phyloP scores from a whole-genome alignment of 2,329 filamentous ascomycete species.

The Penicillium freii region DNA sequence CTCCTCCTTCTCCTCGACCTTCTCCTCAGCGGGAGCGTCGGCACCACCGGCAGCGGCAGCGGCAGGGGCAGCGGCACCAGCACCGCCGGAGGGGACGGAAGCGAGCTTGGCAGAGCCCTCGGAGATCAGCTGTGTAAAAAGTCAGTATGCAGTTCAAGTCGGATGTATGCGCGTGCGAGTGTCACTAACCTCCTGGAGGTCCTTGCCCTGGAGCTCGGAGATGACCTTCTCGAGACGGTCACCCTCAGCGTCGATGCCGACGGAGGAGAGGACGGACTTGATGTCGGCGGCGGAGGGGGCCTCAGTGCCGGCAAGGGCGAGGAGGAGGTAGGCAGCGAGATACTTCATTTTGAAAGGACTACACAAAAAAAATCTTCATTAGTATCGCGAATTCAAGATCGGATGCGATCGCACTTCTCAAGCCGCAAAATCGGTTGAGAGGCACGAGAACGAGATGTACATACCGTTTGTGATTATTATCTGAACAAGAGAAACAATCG shows the following conservation, averaged over 20 bases:
- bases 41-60: constrained; percentile 66
- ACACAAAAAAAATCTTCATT: constrained; percentile 16
- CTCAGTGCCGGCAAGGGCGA: constrained; percentile 87
- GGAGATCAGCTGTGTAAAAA: constrained; percentile 70
- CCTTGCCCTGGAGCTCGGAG: constrained; percentile 66
- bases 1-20: constrained; percentile 77
- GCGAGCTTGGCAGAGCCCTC: constrained; percentile 91
- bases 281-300: constrained; percentile 81
- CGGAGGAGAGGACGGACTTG: constrained; percentile 84
- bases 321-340: constrained; percentile 98
- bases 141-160: constrained; percentile 17
- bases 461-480: constrained; percentile 31
- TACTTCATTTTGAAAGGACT: constrained; percentile 86
- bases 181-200: constrained; percentile 79
- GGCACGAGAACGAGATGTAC: constrained; percentile 8
- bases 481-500: constrained; percentile 76
- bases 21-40: constrained; percentile 65
- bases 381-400: constrained; percentile 18
- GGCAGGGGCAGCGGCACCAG: constrained; percentile 46
- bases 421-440: not conserved
- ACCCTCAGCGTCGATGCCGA: constrained; percentile 89
- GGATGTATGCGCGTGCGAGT: not conserved
- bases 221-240: constrained; percentile 85
- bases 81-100: constrained; percentile 91
- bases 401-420: constrained; percentile 3